Base-by-base conservation (phyloP, 2,329 filamentous ascomycete species). In the Stagonosporopsis chrysanthemi region DNA sequence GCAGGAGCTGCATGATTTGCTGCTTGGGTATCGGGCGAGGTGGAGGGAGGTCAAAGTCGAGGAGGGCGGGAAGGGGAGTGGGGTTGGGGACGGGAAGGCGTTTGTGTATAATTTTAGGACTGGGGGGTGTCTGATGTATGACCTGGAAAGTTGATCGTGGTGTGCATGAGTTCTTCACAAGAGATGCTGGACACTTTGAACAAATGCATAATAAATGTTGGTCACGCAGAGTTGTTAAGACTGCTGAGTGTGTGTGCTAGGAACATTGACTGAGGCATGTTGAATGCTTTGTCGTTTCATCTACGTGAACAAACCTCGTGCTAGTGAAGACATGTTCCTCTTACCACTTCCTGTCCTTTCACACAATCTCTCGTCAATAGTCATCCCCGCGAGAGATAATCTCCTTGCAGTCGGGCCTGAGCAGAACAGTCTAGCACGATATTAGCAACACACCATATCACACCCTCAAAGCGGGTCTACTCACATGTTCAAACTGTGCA, bases 101-200 rank as follows among this genome's bases (percentile, higher is more conserved):
- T 96, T 96, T 77, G 85, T 97, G 49, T 97, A 96, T 78, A 97
- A 97, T 69, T 97, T 96, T 68, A 83, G 92, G 58, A 96, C 91
- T 9, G 90, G 90, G 0, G 88, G 84, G 56, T 93, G 91, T 73
- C 84, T 97, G 47, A 91, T 94, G 72, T 97, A 97, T 75, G 92
- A 97, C 77, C 77, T 97, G 59, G 82, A 75, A 48, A 69, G 56
- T 43, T 76, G 56, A 72, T 19, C 3, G 22, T 8, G 2, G 15
- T 11, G n/a, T n/a, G 3, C 15, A 4, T 9, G 9, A 7, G 14
- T 2, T 11, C 15, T 11, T 26, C 4, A 41, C 17, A 11, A 39
- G 17, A 39, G 11, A 39, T 8, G 17, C 3, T 14, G 12, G 19
- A 4, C 22, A 11, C 12, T 33, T 33, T 33, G 6, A 6, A 33